Evolutionary conservation across 768 basidiomycete genomes (phyloP).

Genomic region (Inosperma sp.): DNA sequence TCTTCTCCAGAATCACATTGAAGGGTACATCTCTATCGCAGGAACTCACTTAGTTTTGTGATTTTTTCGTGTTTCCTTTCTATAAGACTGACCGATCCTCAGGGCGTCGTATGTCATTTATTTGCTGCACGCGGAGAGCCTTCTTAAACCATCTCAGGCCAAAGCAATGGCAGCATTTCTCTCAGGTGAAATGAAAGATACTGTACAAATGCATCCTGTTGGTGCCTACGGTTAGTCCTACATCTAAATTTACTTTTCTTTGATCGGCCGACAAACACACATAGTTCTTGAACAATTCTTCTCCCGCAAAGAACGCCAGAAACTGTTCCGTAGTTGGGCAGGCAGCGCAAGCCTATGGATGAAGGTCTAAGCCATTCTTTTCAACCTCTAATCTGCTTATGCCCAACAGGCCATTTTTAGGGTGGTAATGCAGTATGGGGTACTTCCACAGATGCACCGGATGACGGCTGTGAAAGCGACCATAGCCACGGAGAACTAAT

Average conservation of each 20-base stretch:
- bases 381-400: background rate
- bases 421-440: conserved; percentile 88
- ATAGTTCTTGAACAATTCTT: conserved; percentile 85
- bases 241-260: background rate
- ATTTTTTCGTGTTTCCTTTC: conserved; percentile 17
- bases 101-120: conserved; percentile 65
- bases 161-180: conserved; percentile 96
- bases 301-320: conserved; percentile 81
- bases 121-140: background rate
- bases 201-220: conserved; percentile 78
- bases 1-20: conserved; percentile 65
- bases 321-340: conserved; percentile 91
- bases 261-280: background rate
- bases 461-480: conserved; percentile 52
- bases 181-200: conserved; percentile 94
- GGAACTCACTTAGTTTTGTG: conserved; percentile 73
- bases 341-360: conserved; percentile 94
- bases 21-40: conserved; percentile 77
- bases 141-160: conserved; percentile 40
- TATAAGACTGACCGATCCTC: background rate
- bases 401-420: conserved; percentile 31
- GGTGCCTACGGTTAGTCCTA: conserved; percentile 60
- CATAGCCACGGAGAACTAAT: conserved; percentile 81
- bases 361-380: conserved; percentile 48
- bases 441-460: conserved; percentile 67